These are phyloP conservation scores for Cicer cuneatum DNA, from an alignment of 306 rosid genomes.

Conservation along the genomic window DNA sequence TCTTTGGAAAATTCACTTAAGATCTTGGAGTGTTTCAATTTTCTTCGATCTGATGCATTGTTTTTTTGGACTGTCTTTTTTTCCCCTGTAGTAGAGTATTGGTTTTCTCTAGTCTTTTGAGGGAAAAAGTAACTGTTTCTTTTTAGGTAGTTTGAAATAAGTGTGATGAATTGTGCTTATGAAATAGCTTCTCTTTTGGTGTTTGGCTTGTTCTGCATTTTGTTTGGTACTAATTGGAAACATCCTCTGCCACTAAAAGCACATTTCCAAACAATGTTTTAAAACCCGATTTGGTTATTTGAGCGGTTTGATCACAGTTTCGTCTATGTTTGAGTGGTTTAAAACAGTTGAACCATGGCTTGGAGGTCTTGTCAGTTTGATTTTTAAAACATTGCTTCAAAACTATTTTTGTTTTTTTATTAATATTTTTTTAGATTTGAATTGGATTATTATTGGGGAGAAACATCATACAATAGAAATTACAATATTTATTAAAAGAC, in stretches of 20 bases:
- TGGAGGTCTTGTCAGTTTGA: too few species aligned
- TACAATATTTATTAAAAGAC: background rate
- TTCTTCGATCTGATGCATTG: slow-evolving; percentile 43
- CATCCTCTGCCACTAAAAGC: background rate
- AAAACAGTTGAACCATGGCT: too few species aligned
- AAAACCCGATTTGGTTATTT: too few species aligned
- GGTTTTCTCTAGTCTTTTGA: slow-evolving; percentile 6
- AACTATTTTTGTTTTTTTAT: too few species aligned
- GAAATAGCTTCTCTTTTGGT: slow-evolving; percentile 3
- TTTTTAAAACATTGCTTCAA: too few species aligned
- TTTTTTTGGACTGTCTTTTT: slow-evolving; percentile 7
- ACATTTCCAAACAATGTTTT: background rate
- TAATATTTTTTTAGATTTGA: background rate
- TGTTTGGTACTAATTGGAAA: slow-evolving; percentile 34
- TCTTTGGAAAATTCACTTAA: slow-evolving; percentile 22
- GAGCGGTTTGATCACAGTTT: too few species aligned
- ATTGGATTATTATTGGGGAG: background rate
- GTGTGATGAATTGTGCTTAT: slow-evolving; percentile 22
- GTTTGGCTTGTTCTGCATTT: slow-evolving; percentile 32
- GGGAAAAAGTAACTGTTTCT: slow-evolving; percentile 4
- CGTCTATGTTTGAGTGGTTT: too few species aligned
- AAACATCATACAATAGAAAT: background rate
- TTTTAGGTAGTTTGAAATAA: slow-evolving; percentile 6
- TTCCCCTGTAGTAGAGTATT: slow-evolving; percentile 12
- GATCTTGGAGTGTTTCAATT: slow-evolving; percentile 34